Evolutionary conservation across 345 rosid species (phyloP).

Genomic region (Ceriops decandra): DNA sequence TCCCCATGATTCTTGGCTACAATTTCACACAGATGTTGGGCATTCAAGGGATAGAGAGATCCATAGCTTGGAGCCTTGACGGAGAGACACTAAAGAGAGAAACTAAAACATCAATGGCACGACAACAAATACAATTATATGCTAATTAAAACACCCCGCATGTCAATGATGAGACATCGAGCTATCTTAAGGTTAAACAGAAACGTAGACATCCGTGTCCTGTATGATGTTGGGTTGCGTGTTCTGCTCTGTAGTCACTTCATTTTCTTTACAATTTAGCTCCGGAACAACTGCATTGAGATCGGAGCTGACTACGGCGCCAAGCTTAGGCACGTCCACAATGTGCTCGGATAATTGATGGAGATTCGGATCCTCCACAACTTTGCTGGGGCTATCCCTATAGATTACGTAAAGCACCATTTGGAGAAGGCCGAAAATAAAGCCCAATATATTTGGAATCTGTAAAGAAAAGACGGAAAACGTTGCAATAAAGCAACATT

Average conservation of each 20-base stretch:
- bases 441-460: constrained; percentile 55
- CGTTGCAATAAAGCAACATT: background rate
- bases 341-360: constrained; percentile 14
- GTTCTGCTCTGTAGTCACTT: constrained; percentile 25
- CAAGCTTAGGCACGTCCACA: constrained; percentile 43
- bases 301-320: constrained; percentile 40
- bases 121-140: background rate
- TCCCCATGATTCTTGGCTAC: too few species aligned
- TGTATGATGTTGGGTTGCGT: constrained; percentile 11
- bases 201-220: constrained; percentile 15
- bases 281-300: constrained; percentile 35
- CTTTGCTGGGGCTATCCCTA: constrained; percentile 19
- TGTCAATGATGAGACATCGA: too few species aligned
- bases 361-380: constrained; percentile 4
- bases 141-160: background rate
- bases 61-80: background rate
- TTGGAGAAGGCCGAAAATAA: constrained; percentile 46
- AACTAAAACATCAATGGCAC: background rate
- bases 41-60: background rate
- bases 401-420: constrained; percentile 48
- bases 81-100: background rate
- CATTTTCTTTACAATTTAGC: constrained; percentile 19
- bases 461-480: constrained; percentile 14
- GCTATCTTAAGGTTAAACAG: background rate
- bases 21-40: too few species aligned